phyloP scores from a whole-genome alignment of 306 rosid genomes.

The Ormosia semicastrata region DNA sequence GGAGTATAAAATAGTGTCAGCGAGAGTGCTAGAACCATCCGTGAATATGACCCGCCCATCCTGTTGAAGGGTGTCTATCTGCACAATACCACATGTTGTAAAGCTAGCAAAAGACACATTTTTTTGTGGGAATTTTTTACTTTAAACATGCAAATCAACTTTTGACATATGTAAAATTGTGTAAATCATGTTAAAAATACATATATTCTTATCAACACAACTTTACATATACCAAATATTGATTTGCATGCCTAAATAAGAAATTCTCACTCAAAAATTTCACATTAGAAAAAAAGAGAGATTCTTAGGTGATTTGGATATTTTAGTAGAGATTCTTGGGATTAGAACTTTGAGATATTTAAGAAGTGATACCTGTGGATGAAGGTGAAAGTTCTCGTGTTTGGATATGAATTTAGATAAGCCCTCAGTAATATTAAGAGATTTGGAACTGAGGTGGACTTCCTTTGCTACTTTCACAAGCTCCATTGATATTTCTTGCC shows the following conservation, averaged over 20 bases:
- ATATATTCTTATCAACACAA: too few relatives aligned
- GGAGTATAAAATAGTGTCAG: slow-evolving; percentile 77
- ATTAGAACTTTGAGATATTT: neutral
- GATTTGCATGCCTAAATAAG: too few relatives aligned
- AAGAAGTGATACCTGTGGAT: slow-evolving; percentile 55
- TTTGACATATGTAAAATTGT: too few relatives aligned
- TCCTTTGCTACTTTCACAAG: slow-evolving; percentile 76
- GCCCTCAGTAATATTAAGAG: slow-evolving; percentile 60
- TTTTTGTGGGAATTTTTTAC: too few relatives aligned
- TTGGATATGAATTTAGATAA: slow-evolving; percentile 80
- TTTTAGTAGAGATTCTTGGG: too few relatives aligned
- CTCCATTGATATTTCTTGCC: slow-evolving; percentile 88
- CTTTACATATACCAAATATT: too few relatives aligned
- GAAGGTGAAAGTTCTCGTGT: slow-evolving; percentile 63
- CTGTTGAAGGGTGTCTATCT: slow-evolving; percentile 76
- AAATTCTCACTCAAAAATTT: too few relatives aligned
- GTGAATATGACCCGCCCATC: slow-evolving; percentile 73
- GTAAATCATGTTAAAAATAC: too few relatives aligned
- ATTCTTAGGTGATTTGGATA: too few relatives aligned
- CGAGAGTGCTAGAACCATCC: slow-evolving; percentile 70
- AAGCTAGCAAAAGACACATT: neutral
- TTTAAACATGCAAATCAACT: too few relatives aligned
- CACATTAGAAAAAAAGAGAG: too few relatives aligned
- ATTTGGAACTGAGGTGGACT: slow-evolving; percentile 69
- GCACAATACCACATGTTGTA: slow-evolving; percentile 27